These are phyloP conservation scores for Plasmodium inui DNA, from an alignment of 169 alveolate species.

Conservation along the genomic window DNA sequence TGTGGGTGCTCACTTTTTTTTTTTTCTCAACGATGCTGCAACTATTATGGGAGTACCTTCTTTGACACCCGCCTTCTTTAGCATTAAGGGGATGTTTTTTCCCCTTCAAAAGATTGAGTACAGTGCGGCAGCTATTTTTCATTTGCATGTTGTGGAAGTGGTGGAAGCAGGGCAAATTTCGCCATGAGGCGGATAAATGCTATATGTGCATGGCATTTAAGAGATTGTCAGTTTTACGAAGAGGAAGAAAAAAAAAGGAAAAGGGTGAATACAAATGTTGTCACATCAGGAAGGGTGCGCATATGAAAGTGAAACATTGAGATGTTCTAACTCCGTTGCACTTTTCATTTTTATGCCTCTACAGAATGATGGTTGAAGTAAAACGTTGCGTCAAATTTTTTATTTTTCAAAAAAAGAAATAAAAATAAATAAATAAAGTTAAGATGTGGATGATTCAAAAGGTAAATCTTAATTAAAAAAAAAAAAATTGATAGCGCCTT, in stretches of 20 bases:
- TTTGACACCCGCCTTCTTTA: background rate
- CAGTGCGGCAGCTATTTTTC: background rate
- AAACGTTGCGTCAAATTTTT: background rate
- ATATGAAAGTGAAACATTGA: background rate
- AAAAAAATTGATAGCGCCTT: conserved; percentile 4
- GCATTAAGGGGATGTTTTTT: background rate
- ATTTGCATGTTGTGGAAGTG: background rate
- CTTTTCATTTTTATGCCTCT: background rate
- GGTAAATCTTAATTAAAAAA: background rate
- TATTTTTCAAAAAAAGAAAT: background rate
- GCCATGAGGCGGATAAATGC: background rate
- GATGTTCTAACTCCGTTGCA: background rate
- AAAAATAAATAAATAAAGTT: background rate
- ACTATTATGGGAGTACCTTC: conserved; percentile 7
- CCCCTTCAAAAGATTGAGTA: conserved; percentile 7
- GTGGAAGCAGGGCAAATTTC: background rate
- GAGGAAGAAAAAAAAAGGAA: background rate
- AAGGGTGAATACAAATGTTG: background rate
- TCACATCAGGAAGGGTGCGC: background rate
- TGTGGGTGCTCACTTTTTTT: conserved; percentile 17
- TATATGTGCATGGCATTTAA: background rate
- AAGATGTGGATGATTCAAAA: background rate
- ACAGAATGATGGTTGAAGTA: background rate
- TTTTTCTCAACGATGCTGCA: conserved; percentile 2
- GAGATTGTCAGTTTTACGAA: background rate